phyloP scores from a whole-genome alignment of 345 rosid genomes.

The Cardamine chenopodiifolia region DNA sequence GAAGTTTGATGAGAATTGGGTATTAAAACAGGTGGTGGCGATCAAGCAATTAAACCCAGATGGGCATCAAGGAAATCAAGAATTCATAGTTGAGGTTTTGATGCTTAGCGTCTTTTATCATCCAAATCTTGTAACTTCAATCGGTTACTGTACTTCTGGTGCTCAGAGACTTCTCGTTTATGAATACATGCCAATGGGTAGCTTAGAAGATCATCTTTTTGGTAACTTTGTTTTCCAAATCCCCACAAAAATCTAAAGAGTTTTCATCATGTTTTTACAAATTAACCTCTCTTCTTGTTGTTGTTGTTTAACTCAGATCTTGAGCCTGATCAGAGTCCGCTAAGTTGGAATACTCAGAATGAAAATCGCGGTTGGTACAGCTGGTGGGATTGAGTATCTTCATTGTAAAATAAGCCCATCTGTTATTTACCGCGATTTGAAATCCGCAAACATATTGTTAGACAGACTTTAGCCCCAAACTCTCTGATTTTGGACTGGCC shows the following conservation, averaged over 20 bases:
- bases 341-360: constrained; percentile 80
- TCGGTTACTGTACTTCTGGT: constrained; percentile 88
- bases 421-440: constrained; percentile 86
- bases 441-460: constrained; percentile 85
- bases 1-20: neutral
- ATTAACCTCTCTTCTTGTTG: neutral
- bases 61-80: constrained; percentile 89
- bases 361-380: constrained; percentile 88
- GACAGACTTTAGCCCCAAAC: constrained; percentile 70
- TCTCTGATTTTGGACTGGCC: constrained; percentile 94
- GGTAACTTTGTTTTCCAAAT: constrained; percentile 48
- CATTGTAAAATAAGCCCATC: constrained; percentile 92
- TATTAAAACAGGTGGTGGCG: constrained; percentile 71
- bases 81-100: constrained; percentile 90
- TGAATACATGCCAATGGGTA: constrained; percentile 93
- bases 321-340: constrained; percentile 54
- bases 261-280: neutral
- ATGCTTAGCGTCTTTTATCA: constrained; percentile 91
- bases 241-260: neutral
- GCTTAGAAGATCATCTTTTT: constrained; percentile 91
- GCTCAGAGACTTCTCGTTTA: constrained; percentile 91
- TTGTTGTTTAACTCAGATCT: constrained; percentile 50
- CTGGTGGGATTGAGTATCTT: constrained; percentile 84
- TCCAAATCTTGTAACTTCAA: constrained; percentile 77
- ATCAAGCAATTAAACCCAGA: constrained; percentile 83